Base-by-base conservation (phyloP, 1,284 basidiomycete species). In the Malassezia slooffiae region DNA sequence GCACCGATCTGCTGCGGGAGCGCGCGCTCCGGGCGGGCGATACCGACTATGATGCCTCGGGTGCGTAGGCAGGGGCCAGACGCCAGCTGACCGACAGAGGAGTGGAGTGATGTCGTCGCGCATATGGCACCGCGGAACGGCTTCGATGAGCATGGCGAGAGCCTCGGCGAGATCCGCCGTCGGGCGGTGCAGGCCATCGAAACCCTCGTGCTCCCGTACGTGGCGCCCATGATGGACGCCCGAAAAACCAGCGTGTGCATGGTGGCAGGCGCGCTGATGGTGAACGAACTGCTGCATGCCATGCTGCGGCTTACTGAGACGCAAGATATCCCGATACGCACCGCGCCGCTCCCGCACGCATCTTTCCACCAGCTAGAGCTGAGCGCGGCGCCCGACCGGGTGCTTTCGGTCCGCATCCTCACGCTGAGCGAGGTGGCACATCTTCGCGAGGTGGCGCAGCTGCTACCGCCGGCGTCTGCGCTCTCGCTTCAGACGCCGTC, bases 391-490 rank as follows among this genome's bases (percentile, higher is more conserved):
- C 8, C 8, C 8, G 41, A 43, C 23, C 17, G 16, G 19, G 6
- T 43, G 6, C n/a, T n/a, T n/a, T 15, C 28, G 5, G 46, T 43
- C 9, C 40, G 30, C 10, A 24, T 47, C 11, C 20, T 41, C 17
- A 32, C 45, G n/a, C 27, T 47, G 29, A 23, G 34, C 19, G 45
- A 47, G 34, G 29, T 34, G 11, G 38, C 20, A 1, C 45, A 47
- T 19, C 34, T 47, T 12, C 35, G 15, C 8, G 24, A 26, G n/a
- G 24, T 16, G 13, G 23, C 32, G 3, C 21, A 33, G 6, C 4
- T 24, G 2, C 38, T 20, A 10, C 21, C n/a, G 8, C n/a, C 32
- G 3, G 32, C 26, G 17, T 13, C 21, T n/a, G 16, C 32, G 9
- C 23, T 17, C 26, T 15, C 30, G 34, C 22, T 26, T 9, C 34